Conservation (phyloP, 345 rosid genomes). For the Bretschneidera sinensis region DNA sequence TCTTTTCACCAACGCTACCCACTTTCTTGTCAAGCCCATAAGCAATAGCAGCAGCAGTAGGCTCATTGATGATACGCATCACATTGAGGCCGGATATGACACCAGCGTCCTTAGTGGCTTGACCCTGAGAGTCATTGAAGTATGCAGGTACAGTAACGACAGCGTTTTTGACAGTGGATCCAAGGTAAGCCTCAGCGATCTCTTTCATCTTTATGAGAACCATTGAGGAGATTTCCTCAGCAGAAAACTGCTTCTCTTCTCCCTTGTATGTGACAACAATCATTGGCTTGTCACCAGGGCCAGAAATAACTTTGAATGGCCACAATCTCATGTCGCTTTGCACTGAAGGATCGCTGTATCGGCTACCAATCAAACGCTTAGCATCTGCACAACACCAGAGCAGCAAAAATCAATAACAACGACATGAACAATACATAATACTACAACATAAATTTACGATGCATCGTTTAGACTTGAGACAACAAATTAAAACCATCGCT, state of each 20-base stretch:
- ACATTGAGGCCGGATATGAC: slow-evolving; percentile 35
- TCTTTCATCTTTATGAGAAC: slow-evolving; percentile 37
- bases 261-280: slow-evolving; percentile 28
- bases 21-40: slow-evolving; percentile 41
- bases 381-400: slow-evolving; percentile 27
- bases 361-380: slow-evolving; percentile 37
- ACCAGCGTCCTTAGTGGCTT: slow-evolving; percentile 38
- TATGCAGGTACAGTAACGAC: slow-evolving; percentile 42
- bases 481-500: no score
- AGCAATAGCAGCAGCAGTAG: slow-evolving; percentile 42
- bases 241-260: no score
- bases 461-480: no score
- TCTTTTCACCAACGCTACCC: slow-evolving; percentile 49
- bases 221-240: no score
- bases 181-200: slow-evolving; percentile 34
- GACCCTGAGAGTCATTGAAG: no score
- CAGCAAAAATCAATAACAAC: no score
- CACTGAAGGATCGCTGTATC: slow-evolving; percentile 34
- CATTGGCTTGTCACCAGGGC: slow-evolving; percentile 39
- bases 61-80: slow-evolving; percentile 42
- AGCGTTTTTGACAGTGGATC: slow-evolving; percentile 27
- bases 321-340: slow-evolving; percentile 36
- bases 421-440: no score
- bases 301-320: slow-evolving; percentile 37
- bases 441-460: no score